Conservation (phyloP, 306 rosid species). For the Echinosophora koreensis region DNA sequence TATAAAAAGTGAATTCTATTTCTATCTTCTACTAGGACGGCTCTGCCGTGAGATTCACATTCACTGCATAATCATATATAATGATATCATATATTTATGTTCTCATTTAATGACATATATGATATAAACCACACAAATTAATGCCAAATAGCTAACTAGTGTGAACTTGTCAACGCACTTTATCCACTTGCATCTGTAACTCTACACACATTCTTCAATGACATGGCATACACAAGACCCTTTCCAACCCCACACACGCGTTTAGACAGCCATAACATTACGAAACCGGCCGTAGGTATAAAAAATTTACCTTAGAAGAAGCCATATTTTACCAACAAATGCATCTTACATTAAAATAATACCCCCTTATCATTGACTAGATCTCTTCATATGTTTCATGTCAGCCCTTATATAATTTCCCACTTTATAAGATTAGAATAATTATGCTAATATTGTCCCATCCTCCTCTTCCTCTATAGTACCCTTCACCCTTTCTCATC, state of each 20-base stretch:
- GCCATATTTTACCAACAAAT: slow-evolving; percentile 46
- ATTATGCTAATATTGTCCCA: slow-evolving; percentile 29
- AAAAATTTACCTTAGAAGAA: slow-evolving; percentile 24
- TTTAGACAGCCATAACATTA: slow-evolving; percentile 60
- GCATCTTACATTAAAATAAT: slow-evolving; percentile 29
- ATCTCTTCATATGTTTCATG: slow-evolving; percentile 47
- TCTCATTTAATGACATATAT: too few relatives aligned
- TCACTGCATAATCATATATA: background rate
- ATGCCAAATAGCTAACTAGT: background rate
- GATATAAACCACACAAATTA: background rate
- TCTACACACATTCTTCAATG: too few relatives aligned
- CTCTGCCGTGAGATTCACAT: too few relatives aligned
- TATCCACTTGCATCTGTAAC: slow-evolving; percentile 19
- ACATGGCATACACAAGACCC: slow-evolving; percentile 46
- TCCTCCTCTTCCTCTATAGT: background rate
- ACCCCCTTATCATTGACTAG: slow-evolving; percentile 53
- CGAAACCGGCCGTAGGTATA: slow-evolving; percentile 64
- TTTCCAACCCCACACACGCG: slow-evolving; percentile 54
- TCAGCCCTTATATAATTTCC: slow-evolving; percentile 40
- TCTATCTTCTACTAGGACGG: too few relatives aligned
- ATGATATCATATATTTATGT: too few relatives aligned
- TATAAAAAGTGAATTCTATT: too few relatives aligned
- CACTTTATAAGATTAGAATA: background rate
- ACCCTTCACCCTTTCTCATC: background rate
- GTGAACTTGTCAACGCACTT: slow-evolving; percentile 29